Evolutionary conservation across 441 rosid genomes (phyloP).

Genomic region (Lagerstroemia fauriei): DNA sequence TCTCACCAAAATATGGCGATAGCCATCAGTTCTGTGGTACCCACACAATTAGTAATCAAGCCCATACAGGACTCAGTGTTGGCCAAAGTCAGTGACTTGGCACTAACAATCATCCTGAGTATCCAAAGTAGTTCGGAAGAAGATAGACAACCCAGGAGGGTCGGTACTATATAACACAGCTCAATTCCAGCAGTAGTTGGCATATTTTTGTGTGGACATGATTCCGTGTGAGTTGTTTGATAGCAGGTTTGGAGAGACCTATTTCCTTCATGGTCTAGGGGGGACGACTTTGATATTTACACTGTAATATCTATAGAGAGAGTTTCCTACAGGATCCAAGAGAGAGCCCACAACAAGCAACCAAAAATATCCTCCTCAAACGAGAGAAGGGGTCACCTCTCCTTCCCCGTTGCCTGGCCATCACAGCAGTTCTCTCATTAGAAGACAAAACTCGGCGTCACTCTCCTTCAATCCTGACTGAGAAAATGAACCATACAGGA

Average conservation of each 20-base stretch:
- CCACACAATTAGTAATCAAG: neutral
- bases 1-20: neutral
- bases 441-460: constrained; percentile 4
- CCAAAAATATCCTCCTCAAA: neutral
- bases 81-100: neutral
- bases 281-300: neutral
- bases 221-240: neutral
- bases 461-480: neutral
- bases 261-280: neutral
- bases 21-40: neutral
- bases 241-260: neutral
- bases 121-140: neutral
- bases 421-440: neutral
- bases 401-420: neutral
- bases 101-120: neutral
- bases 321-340: neutral
- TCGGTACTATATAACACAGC: neutral
- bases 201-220: neutral
- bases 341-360: neutral
- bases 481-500: neutral
- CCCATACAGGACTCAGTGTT: neutral
- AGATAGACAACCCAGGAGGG: neutral
- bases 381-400: neutral
- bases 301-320: neutral
- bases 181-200: neutral